These are phyloP conservation scores for Kodamaea lidongshanica DNA, from an alignment of 805 yeast genomes.

Conservation along the genomic window DNA sequence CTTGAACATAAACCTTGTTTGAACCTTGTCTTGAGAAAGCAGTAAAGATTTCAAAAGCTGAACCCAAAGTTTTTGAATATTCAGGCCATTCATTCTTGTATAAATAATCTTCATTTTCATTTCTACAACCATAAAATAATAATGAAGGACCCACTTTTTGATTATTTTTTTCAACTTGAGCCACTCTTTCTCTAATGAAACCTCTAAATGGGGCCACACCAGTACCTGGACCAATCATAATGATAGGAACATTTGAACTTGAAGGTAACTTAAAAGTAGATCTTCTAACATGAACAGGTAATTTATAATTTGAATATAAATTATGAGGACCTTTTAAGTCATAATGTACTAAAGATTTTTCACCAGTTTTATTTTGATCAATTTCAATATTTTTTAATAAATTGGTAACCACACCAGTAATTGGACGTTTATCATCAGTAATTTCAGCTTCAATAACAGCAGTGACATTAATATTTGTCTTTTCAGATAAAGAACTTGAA, in stretches of 20 bases:
- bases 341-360: constrained; percentile 49
- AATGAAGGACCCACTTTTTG: constrained; percentile 58
- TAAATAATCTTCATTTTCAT: constrained; percentile 68
- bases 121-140: constrained; percentile 85
- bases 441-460: constrained; percentile 80
- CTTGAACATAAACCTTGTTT: constrained; percentile 76
- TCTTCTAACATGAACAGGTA: constrained; percentile 91
- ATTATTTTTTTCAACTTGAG: constrained; percentile 30
- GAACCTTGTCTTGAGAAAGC: constrained; percentile 79
- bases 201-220: constrained; percentile 99
- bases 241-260: constrained; percentile 74
- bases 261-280: constrained; percentile 92
- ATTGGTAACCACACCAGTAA: constrained; percentile 88
- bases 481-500: constrained; percentile 75
- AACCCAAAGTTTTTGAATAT: constrained; percentile 55
- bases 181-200: constrained; percentile 80
- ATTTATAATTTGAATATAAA: constrained; percentile 45
- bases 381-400: constrained; percentile 67
- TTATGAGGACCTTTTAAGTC: constrained; percentile 81
- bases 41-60: constrained; percentile 61
- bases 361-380: constrained; percentile 40
- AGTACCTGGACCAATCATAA: constrained; percentile 96
- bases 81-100: constrained; percentile 88
- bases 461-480: constrained; percentile 71
- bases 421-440: constrained; percentile 20